These are phyloP conservation scores for Grosmannia huntii DNA, from an alignment of 2,329 filamentous ascomycete species.

Conservation along the genomic window DNA sequence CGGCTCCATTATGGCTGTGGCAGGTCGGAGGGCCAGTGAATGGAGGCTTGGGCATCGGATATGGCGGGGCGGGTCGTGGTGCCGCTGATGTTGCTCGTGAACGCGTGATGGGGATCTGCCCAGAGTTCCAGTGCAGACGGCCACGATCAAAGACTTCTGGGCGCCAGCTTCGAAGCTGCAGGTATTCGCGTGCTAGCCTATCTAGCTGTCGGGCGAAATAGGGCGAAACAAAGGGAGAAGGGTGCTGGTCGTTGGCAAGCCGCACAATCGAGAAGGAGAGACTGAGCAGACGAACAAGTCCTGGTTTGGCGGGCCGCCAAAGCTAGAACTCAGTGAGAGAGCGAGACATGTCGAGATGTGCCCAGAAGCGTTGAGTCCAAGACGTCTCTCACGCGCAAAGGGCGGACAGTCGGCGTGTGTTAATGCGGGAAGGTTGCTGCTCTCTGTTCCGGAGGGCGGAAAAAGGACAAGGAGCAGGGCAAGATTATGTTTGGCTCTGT, in stretches of 20 bases:
- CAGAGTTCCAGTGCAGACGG: background rate
- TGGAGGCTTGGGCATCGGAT: background rate
- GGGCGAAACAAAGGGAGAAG: background rate
- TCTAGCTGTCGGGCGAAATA: background rate
- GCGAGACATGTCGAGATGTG: conserved; percentile 23
- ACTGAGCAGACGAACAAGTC: background rate
- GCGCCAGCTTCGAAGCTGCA: background rate
- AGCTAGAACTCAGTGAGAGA: conserved; percentile 23
- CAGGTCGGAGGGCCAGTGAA: background rate
- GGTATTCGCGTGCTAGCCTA: background rate
- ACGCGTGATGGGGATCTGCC: background rate
- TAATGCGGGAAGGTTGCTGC: background rate
- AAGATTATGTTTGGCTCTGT: background rate
- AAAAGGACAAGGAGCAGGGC: background rate
- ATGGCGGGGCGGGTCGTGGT: background rate
- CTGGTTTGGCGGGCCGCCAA: conserved; percentile 24
- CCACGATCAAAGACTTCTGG: background rate
- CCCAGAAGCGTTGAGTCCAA: background rate
- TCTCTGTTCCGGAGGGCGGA: background rate
- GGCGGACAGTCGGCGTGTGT: background rate
- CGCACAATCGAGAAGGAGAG: background rate
- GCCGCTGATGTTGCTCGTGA: background rate
- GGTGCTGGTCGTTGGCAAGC: background rate
- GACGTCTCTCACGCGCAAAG: background rate
- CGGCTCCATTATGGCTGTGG: conserved; percentile 1